These are phyloP conservation scores for Gautieria morchelliformis DNA, from an alignment of 768 basidiomycete genomes.

Conservation along the genomic window DNA sequence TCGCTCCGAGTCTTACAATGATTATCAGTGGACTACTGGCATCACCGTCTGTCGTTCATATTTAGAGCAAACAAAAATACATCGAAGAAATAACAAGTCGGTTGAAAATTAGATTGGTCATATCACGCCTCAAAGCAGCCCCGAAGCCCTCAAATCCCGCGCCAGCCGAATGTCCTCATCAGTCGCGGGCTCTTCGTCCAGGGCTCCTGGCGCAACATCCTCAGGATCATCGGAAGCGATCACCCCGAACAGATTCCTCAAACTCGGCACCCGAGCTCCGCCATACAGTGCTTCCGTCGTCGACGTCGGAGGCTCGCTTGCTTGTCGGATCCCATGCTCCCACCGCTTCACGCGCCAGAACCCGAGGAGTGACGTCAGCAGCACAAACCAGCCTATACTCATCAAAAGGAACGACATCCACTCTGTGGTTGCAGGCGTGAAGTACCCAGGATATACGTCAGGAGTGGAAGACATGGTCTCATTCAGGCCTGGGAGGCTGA, in stretches of 20 bases:
- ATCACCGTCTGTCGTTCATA: too few species aligned
- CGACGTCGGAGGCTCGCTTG: constrained; percentile 19
- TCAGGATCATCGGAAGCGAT: constrained; percentile 11
- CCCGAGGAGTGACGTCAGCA: constrained; percentile 73
- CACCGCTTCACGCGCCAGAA: constrained; percentile 82
- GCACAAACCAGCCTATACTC: constrained; percentile 89
- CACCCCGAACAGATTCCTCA: constrained; percentile 43
- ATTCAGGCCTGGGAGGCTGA: too few species aligned
- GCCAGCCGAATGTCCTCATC: constrained; percentile 37
- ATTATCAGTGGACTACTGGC: too few species aligned
- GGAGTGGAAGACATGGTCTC: not conserved
- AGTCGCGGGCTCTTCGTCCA: constrained; percentile 13
- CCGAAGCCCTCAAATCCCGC: constrained; percentile 43
- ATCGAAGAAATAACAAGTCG: not conserved
- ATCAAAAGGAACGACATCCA: constrained; percentile 91
- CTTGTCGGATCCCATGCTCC: constrained; percentile 58
- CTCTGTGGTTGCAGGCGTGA: constrained; percentile 45
- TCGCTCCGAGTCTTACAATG: too few species aligned
- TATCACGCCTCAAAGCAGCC: constrained; percentile 33
- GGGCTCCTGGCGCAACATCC: constrained; percentile 21
- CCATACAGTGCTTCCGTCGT: constrained; percentile 43
- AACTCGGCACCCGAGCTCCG: constrained; percentile 17
- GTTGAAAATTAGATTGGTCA: not conserved
- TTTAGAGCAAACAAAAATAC: not conserved
- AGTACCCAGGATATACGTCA: not conserved